Conservation (phyloP, 2,329 filamentous ascomycete species). For the Cylindrodendrum hubeiense region DNA sequence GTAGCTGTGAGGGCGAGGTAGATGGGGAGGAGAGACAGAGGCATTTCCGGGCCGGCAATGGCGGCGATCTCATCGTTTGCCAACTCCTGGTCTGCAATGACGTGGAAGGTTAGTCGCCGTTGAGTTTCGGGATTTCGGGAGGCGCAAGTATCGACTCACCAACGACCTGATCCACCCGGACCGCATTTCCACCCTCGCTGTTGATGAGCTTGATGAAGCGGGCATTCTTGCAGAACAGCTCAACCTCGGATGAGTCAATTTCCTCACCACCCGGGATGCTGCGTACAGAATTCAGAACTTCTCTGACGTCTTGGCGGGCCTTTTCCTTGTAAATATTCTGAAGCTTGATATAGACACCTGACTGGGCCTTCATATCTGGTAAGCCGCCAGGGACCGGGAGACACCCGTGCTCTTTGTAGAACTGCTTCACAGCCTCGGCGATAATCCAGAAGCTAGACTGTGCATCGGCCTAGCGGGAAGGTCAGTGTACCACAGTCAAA, state of each 20-base stretch:
- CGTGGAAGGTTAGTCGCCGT: constrained; percentile 4
- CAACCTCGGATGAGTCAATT: constrained; percentile 81
- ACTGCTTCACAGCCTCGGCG: constrained; percentile 80
- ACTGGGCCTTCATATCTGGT: constrained; percentile 98
- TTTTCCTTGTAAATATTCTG: constrained; percentile 95
- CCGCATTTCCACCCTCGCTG: constrained; percentile 56
- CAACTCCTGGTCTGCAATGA: constrained; percentile 63
- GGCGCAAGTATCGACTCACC: constrained; percentile 58
- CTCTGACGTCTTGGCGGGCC: constrained; percentile 80
- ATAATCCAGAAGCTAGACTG: constrained; percentile 87
- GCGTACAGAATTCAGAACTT: constrained; percentile 77
- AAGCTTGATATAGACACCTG: constrained; percentile 87
- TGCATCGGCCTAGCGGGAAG: constrained; percentile 54
- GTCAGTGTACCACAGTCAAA: constrained; percentile 15
- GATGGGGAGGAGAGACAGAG: constrained; percentile 73
- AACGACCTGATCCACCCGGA: constrained; percentile 64
- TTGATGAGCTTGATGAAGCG: constrained; percentile 92
- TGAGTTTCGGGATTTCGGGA: not conserved
- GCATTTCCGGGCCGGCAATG: constrained; percentile 59
- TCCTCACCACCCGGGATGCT: constrained; percentile 59
- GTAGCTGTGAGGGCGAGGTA: constrained; percentile 75
- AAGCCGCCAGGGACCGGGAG: constrained; percentile 88
- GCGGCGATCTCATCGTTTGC: constrained; percentile 66
- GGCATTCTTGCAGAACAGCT: constrained; percentile 95
- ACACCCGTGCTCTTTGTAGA: constrained; percentile 78